Evolutionary conservation across 2,329 filamentous ascomycete species (phyloP), one percentile per base, ranked within the genome.

Genomic region (Hortaea sp.): DNA sequence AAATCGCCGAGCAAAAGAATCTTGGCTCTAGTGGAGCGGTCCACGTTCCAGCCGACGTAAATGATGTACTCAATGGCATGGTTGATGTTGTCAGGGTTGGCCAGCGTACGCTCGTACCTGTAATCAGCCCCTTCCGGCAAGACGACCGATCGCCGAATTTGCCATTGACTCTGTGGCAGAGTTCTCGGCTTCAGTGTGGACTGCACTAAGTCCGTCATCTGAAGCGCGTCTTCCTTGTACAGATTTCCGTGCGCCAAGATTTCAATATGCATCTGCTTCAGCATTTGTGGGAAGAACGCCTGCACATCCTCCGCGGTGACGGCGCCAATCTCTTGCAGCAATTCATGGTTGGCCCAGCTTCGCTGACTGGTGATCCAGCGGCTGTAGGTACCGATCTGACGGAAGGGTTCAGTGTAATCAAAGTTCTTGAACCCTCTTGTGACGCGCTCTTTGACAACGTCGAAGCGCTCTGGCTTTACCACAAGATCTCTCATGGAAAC

Each of bases 161-260:
- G 81, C 82, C 88, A 90, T 63, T 97, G 88, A 27, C 81, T 77
- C 39, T 77, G 76, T 4, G 88, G 85, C 12, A 97, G 70, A 12
- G 76, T 67, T 29, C 83, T 79, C 9, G 89, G 83, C 63, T 84
- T 83, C 41, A 98, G 68, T 0, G 78, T 86, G 5, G 76, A 79
- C 63, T 94, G 86, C 28, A 95, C 76, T 57, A 94, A 76, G 53
- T 92, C 81, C 0, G 87, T 90, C 62, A 95, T 76, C 62, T 83
- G 84, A 45, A 95, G 72, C 0, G 88, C 88, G 61, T 98, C 92
- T 63, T 94, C 88, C 68, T 89, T 94, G 72, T 94, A 88, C 46
- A 98, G 64, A 64, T 98, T 98, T 44, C 92, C 92, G 58, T 95
- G 89, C 0, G 83, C 85, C 47, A 95, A 78, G 2, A 88, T 76